These are phyloP conservation scores for Backusella sp. DNA, from an alignment of 192 early-diverging fungal genomes.

Conservation along the genomic window DNA sequence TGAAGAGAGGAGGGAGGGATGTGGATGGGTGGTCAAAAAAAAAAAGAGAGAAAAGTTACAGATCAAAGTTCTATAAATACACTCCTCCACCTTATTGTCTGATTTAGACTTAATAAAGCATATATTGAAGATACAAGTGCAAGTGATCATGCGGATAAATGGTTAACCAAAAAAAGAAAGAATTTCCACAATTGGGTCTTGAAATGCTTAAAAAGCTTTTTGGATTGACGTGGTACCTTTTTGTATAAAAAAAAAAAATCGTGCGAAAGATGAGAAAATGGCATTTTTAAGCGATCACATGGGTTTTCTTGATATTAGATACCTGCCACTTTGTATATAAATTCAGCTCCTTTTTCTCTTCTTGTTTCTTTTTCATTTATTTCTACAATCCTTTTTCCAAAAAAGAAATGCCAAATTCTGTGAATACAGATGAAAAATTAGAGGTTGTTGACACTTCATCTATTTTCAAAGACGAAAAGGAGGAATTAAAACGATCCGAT, in stretches of 20 bases:
- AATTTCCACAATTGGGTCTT: constrained; percentile 11
- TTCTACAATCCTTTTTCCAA: background rate
- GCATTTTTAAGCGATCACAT: background rate
- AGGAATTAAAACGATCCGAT: background rate
- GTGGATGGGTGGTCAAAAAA: background rate
- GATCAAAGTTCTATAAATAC: background rate
- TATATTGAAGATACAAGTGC: background rate
- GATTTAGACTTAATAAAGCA: background rate
- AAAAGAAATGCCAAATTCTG: background rate
- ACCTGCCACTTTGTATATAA: background rate
- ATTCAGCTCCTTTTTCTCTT: background rate
- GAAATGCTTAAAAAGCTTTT: background rate
- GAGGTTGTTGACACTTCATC: constrained; percentile 11
- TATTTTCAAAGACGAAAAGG: background rate
- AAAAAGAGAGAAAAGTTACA: background rate
- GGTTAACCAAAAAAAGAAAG: constrained; percentile 1
- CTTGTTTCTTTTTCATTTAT: background rate
- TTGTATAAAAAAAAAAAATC: background rate
- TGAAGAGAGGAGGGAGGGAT: no score
- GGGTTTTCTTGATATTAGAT: background rate
- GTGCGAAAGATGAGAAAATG: constrained; percentile 12
- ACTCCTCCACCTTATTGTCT: background rate
- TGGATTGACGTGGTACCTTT: constrained; percentile 4
- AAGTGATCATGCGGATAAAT: background rate
- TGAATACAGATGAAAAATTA: background rate